Base-by-base conservation (phyloP, 257 asterid species). In the Ilex asprella region DNA sequence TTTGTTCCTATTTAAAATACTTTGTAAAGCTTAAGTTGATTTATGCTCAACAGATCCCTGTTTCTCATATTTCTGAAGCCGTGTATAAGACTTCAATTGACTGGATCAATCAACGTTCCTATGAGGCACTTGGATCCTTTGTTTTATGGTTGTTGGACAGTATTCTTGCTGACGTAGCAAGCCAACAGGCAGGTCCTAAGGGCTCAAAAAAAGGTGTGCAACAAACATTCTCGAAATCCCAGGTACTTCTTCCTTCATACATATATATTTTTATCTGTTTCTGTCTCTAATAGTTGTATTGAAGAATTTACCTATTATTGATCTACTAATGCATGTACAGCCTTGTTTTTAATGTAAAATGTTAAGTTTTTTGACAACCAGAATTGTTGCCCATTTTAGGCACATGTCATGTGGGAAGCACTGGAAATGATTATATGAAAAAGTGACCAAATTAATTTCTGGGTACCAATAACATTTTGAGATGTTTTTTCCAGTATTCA, bases 1-100 rank as follows among this genome's bases (percentile, higher is more conserved):
- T 3, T n/a, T 11, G 6, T 49, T 12, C 10, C 13, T 49, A 12
- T 49, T 0, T 49, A 49, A 12, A 49, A 11, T 49, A 4, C 16
- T 12, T 49, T 49, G 6, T 49, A 15, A 3, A 49, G 54, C 10
- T 31, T 65, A 59, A 31, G 35, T 47, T 68, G 16, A 29, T 64
- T 58, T 12, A 10, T 56, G 3, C 62, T 63, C 31, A 67, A n/a
- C 81, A 91, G 98, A 79, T 91, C 43, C 98, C 96, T 15, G 71
- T 86, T 66, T 86, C 84, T 58, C 83, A 78, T 70, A 69, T 91
- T 30, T 73, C 86, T 41, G 92, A 91, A 56, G 65, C 79, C 58
- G 94, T 84, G 60, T 82, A 84, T 80, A 88, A 76, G 81, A 81
- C 84, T 16, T 84, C 98, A 41, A 83, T 75, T 64, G 95, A 88